These are phyloP conservation scores for Erodium maritimum DNA, from an alignment of 345 rosid species.

Conservation along the genomic window DNA sequence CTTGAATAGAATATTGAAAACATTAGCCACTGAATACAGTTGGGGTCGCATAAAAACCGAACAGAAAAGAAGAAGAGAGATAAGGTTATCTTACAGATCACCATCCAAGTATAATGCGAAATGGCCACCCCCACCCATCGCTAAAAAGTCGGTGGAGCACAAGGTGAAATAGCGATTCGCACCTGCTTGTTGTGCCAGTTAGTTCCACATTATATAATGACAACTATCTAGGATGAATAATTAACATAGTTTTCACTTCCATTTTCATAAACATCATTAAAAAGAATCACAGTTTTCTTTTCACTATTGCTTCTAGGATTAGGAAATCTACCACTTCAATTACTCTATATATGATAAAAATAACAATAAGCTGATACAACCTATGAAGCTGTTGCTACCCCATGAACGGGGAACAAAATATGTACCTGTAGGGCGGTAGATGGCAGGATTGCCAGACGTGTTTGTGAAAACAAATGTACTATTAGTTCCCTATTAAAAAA, in stretches of 20 bases:
- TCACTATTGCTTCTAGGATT: no score
- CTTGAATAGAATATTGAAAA: conserved; percentile 20
- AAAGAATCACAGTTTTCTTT: background rate
- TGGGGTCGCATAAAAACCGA: background rate
- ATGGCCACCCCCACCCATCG: conserved; percentile 91
- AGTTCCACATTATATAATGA: no score
- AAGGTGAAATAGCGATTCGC: conserved; percentile 84
- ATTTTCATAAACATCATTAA: background rate
- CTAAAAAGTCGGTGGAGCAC: conserved; percentile 69
- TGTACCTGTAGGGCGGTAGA: conserved; percentile 81
- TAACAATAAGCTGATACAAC: background rate
- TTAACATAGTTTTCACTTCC: no score
- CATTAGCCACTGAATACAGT: conserved; percentile 4
- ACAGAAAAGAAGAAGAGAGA: background rate
- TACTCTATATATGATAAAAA: no score
- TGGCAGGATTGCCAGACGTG: conserved; percentile 46
- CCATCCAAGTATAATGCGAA: conserved; percentile 84
- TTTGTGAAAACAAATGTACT: conserved; percentile 83
- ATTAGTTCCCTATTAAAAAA: conserved; percentile 63
- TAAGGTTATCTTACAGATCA: conserved; percentile 62
- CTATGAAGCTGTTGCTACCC: background rate
- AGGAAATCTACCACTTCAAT: no score
- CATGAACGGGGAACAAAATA: background rate
- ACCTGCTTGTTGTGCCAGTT: conserved; percentile 32
- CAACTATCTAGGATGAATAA: no score